Percentiles rank a stretch among this genome's conserved stretches.
These are phyloP conservation scores for Pseudomonodictys pantanalensis DNA, from an alignment of 495 filamentous ascomycete species.

Conservation along the genomic window DNA sequence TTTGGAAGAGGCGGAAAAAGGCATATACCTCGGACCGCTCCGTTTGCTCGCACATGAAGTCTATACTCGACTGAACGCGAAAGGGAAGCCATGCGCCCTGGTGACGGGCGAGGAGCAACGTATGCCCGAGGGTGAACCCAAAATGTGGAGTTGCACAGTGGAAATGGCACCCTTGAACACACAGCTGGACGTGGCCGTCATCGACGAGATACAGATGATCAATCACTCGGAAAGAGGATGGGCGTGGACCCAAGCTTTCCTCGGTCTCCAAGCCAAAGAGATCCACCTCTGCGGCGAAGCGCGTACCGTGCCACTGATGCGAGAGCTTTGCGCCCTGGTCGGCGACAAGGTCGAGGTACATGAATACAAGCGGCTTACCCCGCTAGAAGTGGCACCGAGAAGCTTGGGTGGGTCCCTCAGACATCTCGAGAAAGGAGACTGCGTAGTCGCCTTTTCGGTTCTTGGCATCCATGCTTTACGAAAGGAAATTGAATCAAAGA, in stretches of 20 bases:
- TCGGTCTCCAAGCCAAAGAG: slow-evolving; percentile 82
- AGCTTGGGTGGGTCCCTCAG: slow-evolving; percentile 62
- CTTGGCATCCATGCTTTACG: slow-evolving; percentile 79
- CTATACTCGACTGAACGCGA: slow-evolving; percentile 73
- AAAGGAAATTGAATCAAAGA: slow-evolving; percentile 67
- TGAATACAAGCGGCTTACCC: slow-evolving; percentile 76
- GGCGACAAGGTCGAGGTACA: slow-evolving; percentile 82
- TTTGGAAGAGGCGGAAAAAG: slow-evolving; percentile 70
- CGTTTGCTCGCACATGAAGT: slow-evolving; percentile 92
- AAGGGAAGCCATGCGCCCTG: slow-evolving; percentile 70
- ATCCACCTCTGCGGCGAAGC: slow-evolving; percentile 93
- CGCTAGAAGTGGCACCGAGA: slow-evolving; percentile 60
- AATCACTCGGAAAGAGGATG: slow-evolving; percentile 75
- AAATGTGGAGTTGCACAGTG: slow-evolving; percentile 82
- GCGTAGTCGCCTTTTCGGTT: slow-evolving; percentile 80
- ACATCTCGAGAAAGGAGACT: slow-evolving; percentile 82
- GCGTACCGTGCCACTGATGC: slow-evolving; percentile 73
- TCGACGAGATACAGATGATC: slow-evolving; percentile 99
- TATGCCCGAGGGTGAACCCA: slow-evolving; percentile 46
- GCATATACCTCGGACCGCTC: slow-evolving; percentile 89
- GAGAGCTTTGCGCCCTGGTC: slow-evolving; percentile 70
- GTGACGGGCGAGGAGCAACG: slow-evolving; percentile 89
- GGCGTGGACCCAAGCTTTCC: slow-evolving; percentile 93
- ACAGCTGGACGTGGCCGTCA: slow-evolving; percentile 81
- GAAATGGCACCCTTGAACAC: slow-evolving; percentile 83